Base-by-base conservation (phyloP, 495 filamentous ascomycete species). In the Aspergillus nanangensis region DNA sequence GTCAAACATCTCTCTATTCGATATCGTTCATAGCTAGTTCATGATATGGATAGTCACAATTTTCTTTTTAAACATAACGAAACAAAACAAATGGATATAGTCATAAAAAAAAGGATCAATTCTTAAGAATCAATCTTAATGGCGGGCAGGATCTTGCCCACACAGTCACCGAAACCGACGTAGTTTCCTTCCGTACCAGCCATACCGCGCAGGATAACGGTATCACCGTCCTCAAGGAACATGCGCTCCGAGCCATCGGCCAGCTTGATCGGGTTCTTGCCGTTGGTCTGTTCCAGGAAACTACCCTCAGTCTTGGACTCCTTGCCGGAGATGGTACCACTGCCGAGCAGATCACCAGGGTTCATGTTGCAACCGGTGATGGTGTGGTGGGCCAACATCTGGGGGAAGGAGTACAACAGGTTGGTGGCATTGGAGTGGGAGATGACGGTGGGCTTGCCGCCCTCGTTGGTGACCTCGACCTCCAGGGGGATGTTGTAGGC, bases 361-460 rank as follows among this genome's bases (percentile, higher is more conserved):
- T 80, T 78, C 71, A 97, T 61, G 13, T 84, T 82, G 62, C 92
- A 97, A 18, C 92, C 92, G 1, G 84, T 87, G 36, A 92, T 75
- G 5, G 87, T 84, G 60, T 97, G 92, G 60, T 97, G 92, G 0
- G 92, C 83, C 29, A 97, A 72, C 89, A 97, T 95, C 67, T 97
- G 92, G 11, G 87, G 79, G 68, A 95, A 97, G 0, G 88, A 95
- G 75, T 81, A 97, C 17, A 97, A 77, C 21, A 96, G 78, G 61
- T 95, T 80, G 47, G 68, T 75, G 8, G 81, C 77, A 45, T 75
- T 87, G 33, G 82, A 87, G 20, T 66, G 69, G 2, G 75, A 70
- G 42, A 95, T 80, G 1, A 79, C 80, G 2, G 83, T 85, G 0
- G 80, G 77, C 32, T 74, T 71, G 2, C 86, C 84, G 27, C 79